These are phyloP conservation scores for Moesziomyces sp. DNA, from an alignment of 1,284 basidiomycete genomes.

Conservation along the genomic window DNA sequence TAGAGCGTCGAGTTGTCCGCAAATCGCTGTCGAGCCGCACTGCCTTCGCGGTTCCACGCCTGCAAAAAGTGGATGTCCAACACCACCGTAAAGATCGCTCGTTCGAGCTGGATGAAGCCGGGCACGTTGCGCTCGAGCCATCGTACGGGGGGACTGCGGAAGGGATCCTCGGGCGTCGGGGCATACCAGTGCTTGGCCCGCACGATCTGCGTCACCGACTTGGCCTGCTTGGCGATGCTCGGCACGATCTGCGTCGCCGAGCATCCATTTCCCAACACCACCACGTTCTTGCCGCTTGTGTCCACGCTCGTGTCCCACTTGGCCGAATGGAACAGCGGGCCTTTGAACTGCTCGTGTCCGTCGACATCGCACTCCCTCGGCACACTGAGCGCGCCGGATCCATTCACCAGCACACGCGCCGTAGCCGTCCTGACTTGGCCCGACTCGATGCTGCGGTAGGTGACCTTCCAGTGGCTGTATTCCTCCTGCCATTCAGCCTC, in stretches of 20 bases:
- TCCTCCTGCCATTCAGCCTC: constrained; percentile 40
- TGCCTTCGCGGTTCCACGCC: constrained; percentile 25
- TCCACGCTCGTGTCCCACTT: constrained; percentile 61
- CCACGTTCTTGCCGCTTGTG: constrained; percentile 57
- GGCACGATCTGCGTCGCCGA: constrained; percentile 58
- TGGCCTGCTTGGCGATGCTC: constrained; percentile 26
- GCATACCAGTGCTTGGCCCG: constrained; percentile 52
- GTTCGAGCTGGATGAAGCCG: constrained; percentile 22
- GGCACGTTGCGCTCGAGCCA: constrained; percentile 32
- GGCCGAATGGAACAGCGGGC: constrained; percentile 62
- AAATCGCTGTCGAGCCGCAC: constrained; percentile 23
- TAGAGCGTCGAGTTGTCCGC: constrained; percentile 29
- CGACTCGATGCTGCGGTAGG: constrained; percentile 8
- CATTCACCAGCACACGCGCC: constrained; percentile 32
- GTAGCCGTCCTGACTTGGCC: constrained; percentile 20
- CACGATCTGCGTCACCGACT: constrained; percentile 40
- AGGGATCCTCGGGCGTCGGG: constrained; percentile 38
- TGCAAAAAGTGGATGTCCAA: constrained; percentile 37
- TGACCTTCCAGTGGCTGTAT: constrained; percentile 44
- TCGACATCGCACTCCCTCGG: constrained; percentile 45
- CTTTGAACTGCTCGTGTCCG: constrained; percentile 45
- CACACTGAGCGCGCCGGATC: constrained; percentile 38
- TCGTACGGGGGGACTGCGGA: neutral
- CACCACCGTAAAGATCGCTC: constrained; percentile 33
- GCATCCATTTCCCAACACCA: constrained; percentile 62